A percentile compares a stretch with the other conserved stretches of the same genome.
These are phyloP conservation scores for Maudiozyma barnettii DNA, from an alignment of 805 yeast genomes.

Conservation along the genomic window DNA sequence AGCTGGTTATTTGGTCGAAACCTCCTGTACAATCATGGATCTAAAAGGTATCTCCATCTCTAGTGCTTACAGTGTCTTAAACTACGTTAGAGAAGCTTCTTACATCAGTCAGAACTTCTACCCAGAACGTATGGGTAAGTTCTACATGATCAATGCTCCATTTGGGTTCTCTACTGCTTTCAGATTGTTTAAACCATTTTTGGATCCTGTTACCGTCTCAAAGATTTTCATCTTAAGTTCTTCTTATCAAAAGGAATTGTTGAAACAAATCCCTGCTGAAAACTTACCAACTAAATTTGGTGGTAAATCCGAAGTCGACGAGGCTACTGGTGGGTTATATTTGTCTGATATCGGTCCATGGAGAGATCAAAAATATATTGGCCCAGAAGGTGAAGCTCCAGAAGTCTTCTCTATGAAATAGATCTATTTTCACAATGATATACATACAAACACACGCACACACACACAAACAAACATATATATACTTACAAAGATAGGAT, in stretches of 20 bases:
- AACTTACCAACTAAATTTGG: constrained; percentile 90
- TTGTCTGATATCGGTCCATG: constrained; percentile 93
- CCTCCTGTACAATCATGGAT: constrained; percentile 93
- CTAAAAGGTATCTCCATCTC: constrained; percentile 86
- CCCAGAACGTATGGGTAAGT: constrained; percentile 99
- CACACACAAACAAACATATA: background rate
- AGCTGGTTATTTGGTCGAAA: constrained; percentile 71
- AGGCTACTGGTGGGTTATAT: constrained; percentile 69
- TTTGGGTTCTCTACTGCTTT: constrained; percentile 95
- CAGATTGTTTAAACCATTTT: constrained; percentile 80
- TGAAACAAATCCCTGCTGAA: constrained; percentile 87
- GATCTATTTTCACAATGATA: background rate
- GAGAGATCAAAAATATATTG: constrained; percentile 83
- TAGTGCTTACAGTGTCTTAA: constrained; percentile 74
- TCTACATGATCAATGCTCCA: constrained; percentile 92
- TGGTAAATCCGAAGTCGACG: constrained; percentile 60
- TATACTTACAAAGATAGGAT: background rate
- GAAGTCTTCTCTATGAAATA: constrained; percentile 32
- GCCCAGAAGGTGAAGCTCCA: constrained; percentile 95
- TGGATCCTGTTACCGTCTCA: constrained; percentile 95
- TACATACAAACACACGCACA: background rate
- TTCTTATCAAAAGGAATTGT: constrained; percentile 68
- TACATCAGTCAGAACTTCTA: constrained; percentile 92
- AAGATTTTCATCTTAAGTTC: constrained; percentile 84
- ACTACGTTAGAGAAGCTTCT: constrained; percentile 89